These are phyloP conservation scores for Barbarea vulgaris DNA, from an alignment of 345 rosid genomes.

Conservation along the genomic window DNA sequence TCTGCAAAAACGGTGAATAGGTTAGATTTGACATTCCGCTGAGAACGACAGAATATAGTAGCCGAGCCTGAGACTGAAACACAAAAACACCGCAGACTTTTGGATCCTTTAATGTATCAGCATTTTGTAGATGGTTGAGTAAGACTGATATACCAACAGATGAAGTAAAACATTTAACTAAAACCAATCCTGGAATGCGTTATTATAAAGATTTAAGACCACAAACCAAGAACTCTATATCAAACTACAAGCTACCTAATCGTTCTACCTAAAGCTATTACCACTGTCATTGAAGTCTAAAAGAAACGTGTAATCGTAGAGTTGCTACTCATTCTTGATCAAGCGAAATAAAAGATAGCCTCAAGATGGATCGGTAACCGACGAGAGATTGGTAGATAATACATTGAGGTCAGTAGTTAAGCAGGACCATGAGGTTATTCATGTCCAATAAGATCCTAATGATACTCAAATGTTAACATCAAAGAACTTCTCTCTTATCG, in stretches of 20 bases:
- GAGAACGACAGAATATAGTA: background rate
- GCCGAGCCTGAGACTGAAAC: background rate
- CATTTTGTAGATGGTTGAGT: background rate
- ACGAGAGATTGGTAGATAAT: background rate
- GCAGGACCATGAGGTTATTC: background rate
- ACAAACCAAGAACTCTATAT: background rate
- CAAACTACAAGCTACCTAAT: background rate
- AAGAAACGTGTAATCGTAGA: constrained; percentile 1
- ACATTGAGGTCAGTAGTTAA: background rate
- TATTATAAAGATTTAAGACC: background rate
- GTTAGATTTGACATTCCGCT: background rate
- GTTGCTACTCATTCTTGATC: constrained; percentile 1
- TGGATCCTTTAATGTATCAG: background rate
- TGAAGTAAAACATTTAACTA: background rate
- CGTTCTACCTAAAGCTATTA: background rate
- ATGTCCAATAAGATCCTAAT: background rate
- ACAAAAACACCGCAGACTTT: background rate
- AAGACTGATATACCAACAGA: background rate
- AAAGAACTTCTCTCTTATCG: background rate
- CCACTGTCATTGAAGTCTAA: background rate
- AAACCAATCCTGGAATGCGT: background rate
- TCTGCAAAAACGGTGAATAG: constrained; percentile 44
- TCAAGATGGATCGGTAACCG: background rate
- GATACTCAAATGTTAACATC: background rate
- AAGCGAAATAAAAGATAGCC: background rate